Evolutionary conservation across 805 yeast species (phyloP).

Genomic region (Naumovozyma dairenensis): DNA sequence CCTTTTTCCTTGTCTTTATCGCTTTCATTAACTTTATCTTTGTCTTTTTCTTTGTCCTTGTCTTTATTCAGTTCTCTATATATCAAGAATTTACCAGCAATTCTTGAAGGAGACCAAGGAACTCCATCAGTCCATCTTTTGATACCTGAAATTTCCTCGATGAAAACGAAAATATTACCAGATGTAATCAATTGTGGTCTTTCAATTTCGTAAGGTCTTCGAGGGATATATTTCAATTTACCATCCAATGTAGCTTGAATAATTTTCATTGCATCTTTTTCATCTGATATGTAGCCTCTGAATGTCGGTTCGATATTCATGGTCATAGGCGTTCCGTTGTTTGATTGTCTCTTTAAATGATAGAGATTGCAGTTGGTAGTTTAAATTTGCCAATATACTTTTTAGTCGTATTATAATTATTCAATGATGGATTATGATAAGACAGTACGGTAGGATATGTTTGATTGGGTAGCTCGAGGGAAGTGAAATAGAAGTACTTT

Average conservation of each 20-base stretch:
- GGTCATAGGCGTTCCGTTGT: no score
- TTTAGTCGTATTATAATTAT: no score
- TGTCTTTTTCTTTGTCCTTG: slow-evolving; percentile 30
- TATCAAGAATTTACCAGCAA: slow-evolving; percentile 73
- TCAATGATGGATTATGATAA: no score
- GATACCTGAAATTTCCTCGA: slow-evolving; percentile 73
- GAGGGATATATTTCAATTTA: slow-evolving; percentile 48
- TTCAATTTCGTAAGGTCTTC: slow-evolving; percentile 80
- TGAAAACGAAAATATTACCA: slow-evolving; percentile 77
- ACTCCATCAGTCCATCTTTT: slow-evolving; percentile 97
- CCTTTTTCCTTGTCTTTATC: slow-evolving; percentile 37
- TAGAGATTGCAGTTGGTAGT: no score
- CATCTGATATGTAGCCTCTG: slow-evolving; percentile 67
- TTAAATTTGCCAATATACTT: no score
- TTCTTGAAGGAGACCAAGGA: slow-evolving; percentile 86
- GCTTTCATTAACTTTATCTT: slow-evolving; percentile 31
- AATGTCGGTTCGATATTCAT: slow-evolving; percentile 46
- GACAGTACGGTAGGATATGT: no score
- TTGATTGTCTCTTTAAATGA: no score
- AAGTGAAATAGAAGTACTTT: no score
- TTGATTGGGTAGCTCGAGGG: no score
- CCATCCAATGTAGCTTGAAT: slow-evolving; percentile 70
- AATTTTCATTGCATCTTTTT: slow-evolving; percentile 72
- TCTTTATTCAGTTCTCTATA: slow-evolving; percentile 48
- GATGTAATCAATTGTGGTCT: slow-evolving; percentile 53